Base-by-base conservation (phyloP, 176 grass and related monocot species). In the Oryza meyeriana region DNA sequence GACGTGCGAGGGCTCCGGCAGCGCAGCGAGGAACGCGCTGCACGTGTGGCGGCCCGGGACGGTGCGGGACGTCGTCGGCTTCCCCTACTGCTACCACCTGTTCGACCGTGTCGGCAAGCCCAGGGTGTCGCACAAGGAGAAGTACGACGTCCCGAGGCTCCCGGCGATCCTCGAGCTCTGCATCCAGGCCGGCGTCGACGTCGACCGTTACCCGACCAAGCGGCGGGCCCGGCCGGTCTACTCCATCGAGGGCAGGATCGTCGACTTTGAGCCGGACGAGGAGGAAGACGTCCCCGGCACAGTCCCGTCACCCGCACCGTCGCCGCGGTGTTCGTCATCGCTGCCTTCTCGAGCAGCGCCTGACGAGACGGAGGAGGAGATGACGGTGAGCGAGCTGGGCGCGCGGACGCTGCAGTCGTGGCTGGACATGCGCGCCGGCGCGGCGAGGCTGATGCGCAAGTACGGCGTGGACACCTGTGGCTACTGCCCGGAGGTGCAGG, bases 71-170 rank as follows among this genome's bases (percentile, higher is more conserved):
- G 69, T 93, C 82, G 69, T 93, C 16, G 86, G 90, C 28, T 86
- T 92, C 55, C 77, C 80, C 22, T 92, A 93, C 72, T 93, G 88
- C 85, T 93, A 92, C 88, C 94, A 96, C 61, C 70, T 96, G 41
- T 87, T 90, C 57, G 86, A 96, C 55, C 89, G 86, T n/a, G 83
- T 91, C 0, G 80, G 61, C 25, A 87, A 87, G 69, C 83, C 94
- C 32, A 87, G 90, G 30, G 94, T 96, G 35, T 85, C 71, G 47
- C 94, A 96, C 79, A 88, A 92, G 74, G 93, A 93, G 79, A 91
- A 83, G 75, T 89, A 86, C 38, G 39, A 4, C 1, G 83, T 93
- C 6, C 81, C 75, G 3, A 83, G 88, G 77, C 85, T 96, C 30
- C 88, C 80, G 1, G 86, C 88, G 18, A 76, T 93, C 10, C 66